Conservation (phyloP, 108 stramenopile genomes). For the Epipyxis sp. region DNA sequence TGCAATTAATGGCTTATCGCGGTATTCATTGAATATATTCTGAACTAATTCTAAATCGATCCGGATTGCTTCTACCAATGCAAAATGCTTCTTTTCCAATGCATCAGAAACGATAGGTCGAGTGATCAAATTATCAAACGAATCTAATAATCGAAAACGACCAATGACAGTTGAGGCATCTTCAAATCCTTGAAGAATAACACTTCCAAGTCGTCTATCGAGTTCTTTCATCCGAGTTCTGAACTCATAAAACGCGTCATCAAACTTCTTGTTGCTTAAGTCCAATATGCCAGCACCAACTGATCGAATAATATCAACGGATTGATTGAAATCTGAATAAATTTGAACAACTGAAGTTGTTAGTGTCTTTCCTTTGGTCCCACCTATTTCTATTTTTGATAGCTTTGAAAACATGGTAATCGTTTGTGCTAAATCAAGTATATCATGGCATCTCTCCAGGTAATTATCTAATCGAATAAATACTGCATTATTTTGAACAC, state of each 20-base stretch:
- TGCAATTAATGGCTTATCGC: conserved; percentile 37
- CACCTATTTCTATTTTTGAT: conserved; percentile 53
- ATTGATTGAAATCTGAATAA: conserved; percentile 34
- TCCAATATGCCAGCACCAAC: conserved; percentile 42
- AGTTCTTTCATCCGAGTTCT: conserved; percentile 43
- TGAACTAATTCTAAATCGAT: conserved; percentile 37
- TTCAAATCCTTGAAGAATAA: conserved; percentile 50
- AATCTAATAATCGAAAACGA: conserved; percentile 46
- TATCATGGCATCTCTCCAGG: conserved; percentile 53
- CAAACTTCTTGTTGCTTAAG: conserved; percentile 41
- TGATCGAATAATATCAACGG: conserved; percentile 29
- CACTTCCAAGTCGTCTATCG: conserved; percentile 41
- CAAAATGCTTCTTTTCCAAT: conserved; percentile 46
- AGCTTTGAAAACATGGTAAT: conserved; percentile 48
- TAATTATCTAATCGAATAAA: conserved; percentile 52
- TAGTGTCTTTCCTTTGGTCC: conserved; percentile 55
- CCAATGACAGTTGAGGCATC: conserved; percentile 46
- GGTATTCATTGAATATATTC: conserved; percentile 34
- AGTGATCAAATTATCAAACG: conserved; percentile 39
- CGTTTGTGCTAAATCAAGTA: conserved; percentile 43
- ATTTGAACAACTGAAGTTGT: conserved; percentile 47
- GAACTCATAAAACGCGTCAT: conserved; percentile 54
- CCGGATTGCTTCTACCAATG: conserved; percentile 35
- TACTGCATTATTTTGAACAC: conserved; percentile 51
- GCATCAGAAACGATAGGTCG: conserved; percentile 48